These are phyloP conservation scores for Fragilaria crotonensis DNA, from an alignment of 108 stramenopile species.

Conservation along the genomic window DNA sequence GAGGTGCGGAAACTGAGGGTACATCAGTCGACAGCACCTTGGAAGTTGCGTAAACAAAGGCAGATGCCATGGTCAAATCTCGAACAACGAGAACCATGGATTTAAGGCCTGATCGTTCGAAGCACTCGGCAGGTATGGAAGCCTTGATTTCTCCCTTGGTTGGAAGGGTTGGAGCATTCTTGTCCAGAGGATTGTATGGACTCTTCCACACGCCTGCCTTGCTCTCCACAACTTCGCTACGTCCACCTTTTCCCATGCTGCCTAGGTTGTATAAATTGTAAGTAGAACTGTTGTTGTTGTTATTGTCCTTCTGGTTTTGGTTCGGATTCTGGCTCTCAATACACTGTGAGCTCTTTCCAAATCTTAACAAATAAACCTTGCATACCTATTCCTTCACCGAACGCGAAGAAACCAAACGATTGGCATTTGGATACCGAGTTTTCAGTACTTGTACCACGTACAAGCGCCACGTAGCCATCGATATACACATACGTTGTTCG, in stretches of 20 bases:
- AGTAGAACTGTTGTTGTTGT: too few relatives aligned
- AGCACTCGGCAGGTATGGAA: conserved; percentile 88
- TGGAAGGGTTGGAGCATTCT: conserved; percentile 77
- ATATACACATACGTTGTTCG: too few relatives aligned
- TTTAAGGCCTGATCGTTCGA: conserved; percentile 81
- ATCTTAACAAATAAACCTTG: too few relatives aligned
- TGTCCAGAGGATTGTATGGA: conserved; percentile 79
- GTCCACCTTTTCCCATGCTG: conserved; percentile 56
- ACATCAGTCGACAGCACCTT: conserved; percentile 71
- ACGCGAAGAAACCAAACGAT: too few relatives aligned
- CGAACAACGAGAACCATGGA: conserved; percentile 77
- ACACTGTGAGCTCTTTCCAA: too few relatives aligned
- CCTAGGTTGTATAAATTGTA: not conserved
- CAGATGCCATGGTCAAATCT: conserved; percentile 78
- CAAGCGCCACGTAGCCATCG: too few relatives aligned
- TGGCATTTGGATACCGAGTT: too few relatives aligned
- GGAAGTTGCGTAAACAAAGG: conserved; percentile 67
- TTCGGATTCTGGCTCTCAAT: too few relatives aligned
- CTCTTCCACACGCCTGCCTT: conserved; percentile 50
- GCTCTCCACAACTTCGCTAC: conserved; percentile 14
- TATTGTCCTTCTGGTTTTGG: too few relatives aligned
- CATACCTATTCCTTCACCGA: too few relatives aligned
- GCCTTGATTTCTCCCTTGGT: conserved; percentile 88
- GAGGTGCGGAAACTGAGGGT: conserved; percentile 35
- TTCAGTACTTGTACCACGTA: too few relatives aligned